Percentiles rank a stretch among this genome's conserved stretches.
phyloP scores from a whole-genome alignment of 495 filamentous ascomycete species.

The Parmelia sp. region DNA sequence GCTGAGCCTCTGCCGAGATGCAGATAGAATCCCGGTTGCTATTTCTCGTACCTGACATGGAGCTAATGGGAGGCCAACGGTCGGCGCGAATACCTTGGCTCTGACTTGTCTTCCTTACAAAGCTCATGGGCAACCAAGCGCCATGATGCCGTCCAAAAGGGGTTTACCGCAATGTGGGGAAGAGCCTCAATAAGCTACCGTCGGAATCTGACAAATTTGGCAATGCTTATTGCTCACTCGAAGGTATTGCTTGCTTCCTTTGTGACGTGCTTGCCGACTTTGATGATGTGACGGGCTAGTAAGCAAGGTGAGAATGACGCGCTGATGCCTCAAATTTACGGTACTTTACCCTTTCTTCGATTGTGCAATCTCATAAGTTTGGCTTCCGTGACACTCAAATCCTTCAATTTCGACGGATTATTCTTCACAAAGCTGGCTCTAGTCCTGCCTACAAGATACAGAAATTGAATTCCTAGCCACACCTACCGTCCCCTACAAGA shows the following conservation, averaged over 20 bases:
- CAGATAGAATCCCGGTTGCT: too few species aligned
- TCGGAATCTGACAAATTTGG: background rate
- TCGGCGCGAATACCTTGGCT: background rate
- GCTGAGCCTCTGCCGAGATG: background rate
- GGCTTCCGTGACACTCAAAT: too few species aligned
- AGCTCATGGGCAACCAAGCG: background rate
- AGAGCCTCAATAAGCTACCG: background rate
- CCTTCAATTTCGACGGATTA: too few species aligned
- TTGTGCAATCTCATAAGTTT: too few species aligned
- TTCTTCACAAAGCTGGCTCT: background rate
- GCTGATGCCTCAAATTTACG: background rate
- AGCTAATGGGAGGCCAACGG: background rate
- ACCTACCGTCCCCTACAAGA: too few species aligned
- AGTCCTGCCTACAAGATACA: too few species aligned
- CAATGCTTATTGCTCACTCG: too few species aligned
- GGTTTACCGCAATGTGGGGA: background rate
- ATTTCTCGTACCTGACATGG: too few species aligned
- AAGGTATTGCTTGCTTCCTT: too few species aligned
- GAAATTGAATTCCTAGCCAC: too few species aligned
- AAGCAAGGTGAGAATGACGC: background rate
- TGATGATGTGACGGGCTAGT: background rate
- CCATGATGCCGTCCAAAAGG: too few species aligned
- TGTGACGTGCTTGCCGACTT: slow-evolving; percentile 3
- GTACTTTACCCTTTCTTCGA: background rate
- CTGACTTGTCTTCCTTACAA: background rate